Conservation (phyloP, 2,329 filamentous ascomycete species). For the Trichoderma polysporum region DNA sequence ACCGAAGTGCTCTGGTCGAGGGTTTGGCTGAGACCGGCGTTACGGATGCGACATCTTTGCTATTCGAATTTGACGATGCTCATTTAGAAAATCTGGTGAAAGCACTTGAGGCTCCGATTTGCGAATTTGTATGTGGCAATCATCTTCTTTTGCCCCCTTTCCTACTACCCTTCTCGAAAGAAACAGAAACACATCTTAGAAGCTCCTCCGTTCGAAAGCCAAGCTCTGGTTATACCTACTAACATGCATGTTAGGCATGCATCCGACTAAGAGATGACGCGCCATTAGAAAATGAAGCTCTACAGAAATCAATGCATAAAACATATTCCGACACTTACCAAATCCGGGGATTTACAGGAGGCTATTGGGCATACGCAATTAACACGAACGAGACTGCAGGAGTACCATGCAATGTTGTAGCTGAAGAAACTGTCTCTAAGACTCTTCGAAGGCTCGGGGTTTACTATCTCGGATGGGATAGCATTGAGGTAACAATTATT, state of each 20-base stretch:
- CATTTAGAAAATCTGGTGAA: constrained; percentile 10
- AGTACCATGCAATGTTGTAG: background rate
- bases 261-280: constrained; percentile 24
- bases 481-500: constrained; percentile 25
- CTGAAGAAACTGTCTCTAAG: background rate
- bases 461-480: constrained; percentile 27
- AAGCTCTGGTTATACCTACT: background rate
- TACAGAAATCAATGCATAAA: constrained; percentile 25
- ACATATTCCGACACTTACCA: constrained; percentile 26
- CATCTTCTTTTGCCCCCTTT: background rate
- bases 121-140: constrained; percentile 25
- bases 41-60: background rate
- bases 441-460: constrained; percentile 20
- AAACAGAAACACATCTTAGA: background rate
- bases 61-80: background rate
- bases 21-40: background rate
- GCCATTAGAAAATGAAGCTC: constrained; percentile 11
- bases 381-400: constrained; percentile 24
- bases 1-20: background rate
- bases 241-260: background rate
- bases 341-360: constrained; percentile 25
- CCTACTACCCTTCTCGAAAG: background rate
- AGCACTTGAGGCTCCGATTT: constrained; percentile 24
- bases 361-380: constrained; percentile 24
- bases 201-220: background rate